phyloP scores from a whole-genome alignment of 2,329 filamentous ascomycete species.

The Cadophora malorum region DNA sequence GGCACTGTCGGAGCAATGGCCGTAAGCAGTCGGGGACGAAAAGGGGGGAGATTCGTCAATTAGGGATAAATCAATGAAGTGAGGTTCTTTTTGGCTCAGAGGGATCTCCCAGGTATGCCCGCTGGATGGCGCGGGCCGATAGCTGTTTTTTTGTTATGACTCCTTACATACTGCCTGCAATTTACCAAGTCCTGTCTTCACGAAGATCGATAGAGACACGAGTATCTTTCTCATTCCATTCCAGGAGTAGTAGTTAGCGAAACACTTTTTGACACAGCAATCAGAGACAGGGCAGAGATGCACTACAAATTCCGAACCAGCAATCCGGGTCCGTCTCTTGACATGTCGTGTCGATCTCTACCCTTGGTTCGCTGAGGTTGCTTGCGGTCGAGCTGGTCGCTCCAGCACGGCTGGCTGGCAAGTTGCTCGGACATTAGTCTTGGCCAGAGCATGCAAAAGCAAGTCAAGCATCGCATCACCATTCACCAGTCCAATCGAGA shows the following conservation, averaged over 20 bases:
- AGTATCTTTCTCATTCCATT: no score
- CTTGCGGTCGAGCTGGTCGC: background rate
- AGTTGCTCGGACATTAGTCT: constrained; percentile 10
- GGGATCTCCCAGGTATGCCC: background rate
- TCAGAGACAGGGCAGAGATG: background rate
- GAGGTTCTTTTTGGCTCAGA: constrained; percentile 1
- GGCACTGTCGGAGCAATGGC: constrained; percentile 12
- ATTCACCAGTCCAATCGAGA: background rate
- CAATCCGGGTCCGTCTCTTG: background rate
- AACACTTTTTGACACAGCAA: background rate
- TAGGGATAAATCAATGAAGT: constrained; percentile 1
- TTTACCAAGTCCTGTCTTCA: background rate
- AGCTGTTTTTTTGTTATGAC: background rate
- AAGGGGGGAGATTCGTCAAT: constrained; percentile 13
- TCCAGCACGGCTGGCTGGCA: background rate
- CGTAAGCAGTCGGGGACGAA: constrained; percentile 9
- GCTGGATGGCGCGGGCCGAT: constrained; percentile 5
- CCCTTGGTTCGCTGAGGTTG: background rate
- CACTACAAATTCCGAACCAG: background rate
- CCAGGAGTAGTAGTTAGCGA: background rate
- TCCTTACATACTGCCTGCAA: background rate
- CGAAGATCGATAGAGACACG: background rate
- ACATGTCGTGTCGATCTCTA: constrained; percentile 3
- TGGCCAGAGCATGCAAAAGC: constrained; percentile 4
- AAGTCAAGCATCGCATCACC: background rate